These are phyloP conservation scores for Huiozyma naganishii DNA, from an alignment of 805 yeast genomes.

Conservation along the genomic window DNA sequence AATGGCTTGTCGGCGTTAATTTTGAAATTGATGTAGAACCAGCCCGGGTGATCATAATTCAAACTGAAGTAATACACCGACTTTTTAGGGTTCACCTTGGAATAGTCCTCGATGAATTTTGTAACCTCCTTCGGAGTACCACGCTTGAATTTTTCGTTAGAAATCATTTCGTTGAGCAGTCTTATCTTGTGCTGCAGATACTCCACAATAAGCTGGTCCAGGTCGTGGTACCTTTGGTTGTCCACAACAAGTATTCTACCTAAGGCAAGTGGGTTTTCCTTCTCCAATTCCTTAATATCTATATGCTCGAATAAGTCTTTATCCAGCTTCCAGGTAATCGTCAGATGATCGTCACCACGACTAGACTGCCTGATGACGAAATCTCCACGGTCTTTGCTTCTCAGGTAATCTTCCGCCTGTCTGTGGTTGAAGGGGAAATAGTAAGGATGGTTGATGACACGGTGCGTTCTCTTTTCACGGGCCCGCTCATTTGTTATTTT, in stretches of 20 bases:
- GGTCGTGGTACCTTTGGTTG: constrained; percentile 60
- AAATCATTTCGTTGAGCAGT: constrained; percentile 72
- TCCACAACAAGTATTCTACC: constrained; percentile 60
- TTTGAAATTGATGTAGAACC: constrained; percentile 80
- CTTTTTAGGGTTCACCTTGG: constrained; percentile 82
- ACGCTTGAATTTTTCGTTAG: constrained; percentile 74
- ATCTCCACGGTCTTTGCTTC: constrained; percentile 83
- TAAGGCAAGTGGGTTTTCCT: constrained; percentile 49
- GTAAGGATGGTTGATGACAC: constrained; percentile 84
- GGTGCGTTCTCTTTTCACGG: constrained; percentile 50
- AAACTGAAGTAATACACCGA: constrained; percentile 85
- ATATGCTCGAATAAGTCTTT: constrained; percentile 86
- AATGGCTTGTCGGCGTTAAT: constrained; percentile 58
- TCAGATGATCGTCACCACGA: constrained; percentile 75
- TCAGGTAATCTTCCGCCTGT: constrained; percentile 90
- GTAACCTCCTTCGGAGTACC: constrained; percentile 74
- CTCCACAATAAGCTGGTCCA: constrained; percentile 85
- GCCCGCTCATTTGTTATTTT: constrained; percentile 46
- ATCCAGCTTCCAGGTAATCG: constrained; percentile 94
- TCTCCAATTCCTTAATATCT: constrained; percentile 67
- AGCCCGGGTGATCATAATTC: constrained; percentile 89
- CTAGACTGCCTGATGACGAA: constrained; percentile 92
- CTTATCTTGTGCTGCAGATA: constrained; percentile 77
- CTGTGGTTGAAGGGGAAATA: constrained; percentile 71
- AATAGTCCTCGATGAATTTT: constrained; percentile 79